phyloP scores from a whole-genome alignment of 2,329 filamentous ascomycete species.

The Albifimbria verrucaria region DNA sequence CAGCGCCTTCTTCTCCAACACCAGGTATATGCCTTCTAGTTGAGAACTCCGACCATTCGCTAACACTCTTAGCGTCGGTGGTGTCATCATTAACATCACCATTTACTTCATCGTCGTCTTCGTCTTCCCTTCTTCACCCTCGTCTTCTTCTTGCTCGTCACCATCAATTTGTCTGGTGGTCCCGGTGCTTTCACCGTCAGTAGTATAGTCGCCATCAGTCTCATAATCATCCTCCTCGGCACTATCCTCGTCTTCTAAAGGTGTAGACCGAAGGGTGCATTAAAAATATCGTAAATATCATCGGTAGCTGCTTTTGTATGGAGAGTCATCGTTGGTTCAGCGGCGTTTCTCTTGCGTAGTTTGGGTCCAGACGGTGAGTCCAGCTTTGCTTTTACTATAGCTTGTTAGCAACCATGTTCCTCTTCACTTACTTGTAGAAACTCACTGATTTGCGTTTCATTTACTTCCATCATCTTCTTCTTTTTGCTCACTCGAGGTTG shows the following conservation, averaged over 20 bases:
- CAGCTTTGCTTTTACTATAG: slow-evolving; percentile 82
- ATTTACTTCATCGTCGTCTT: slow-evolving; percentile 36
- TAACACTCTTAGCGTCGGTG: slow-evolving; percentile 61
- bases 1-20: slow-evolving; percentile 27
- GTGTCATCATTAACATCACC: slow-evolving; percentile 42
- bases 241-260: slow-evolving; percentile 33
- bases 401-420: slow-evolving; percentile 26
- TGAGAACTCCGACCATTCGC: slow-evolving; percentile 88
- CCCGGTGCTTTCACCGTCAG: slow-evolving; percentile 77
- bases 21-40: slow-evolving; percentile 66
- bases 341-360: slow-evolving; percentile 68
- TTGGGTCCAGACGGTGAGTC: slow-evolving; percentile 87
- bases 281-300: slow-evolving; percentile 97
- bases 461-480: slow-evolving; percentile 79
- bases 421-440: too few relatives aligned
- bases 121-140: too few relatives aligned
- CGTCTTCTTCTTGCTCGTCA: slow-evolving; percentile 44
- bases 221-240: slow-evolving; percentile 68
- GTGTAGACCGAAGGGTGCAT: slow-evolving; percentile 58
- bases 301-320: slow-evolving; percentile 94
- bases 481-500: slow-evolving; percentile 53
- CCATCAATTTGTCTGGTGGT: slow-evolving; percentile 65
- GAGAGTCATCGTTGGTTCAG: slow-evolving; percentile 96
- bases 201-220: slow-evolving; percentile 74
- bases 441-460: slow-evolving; percentile 90